Evolutionary conservation across 148 eudicot genomes (phyloP), one percentile per base, ranked within the genome.

Genomic region (Fagopyrum homotropicum): DNA sequence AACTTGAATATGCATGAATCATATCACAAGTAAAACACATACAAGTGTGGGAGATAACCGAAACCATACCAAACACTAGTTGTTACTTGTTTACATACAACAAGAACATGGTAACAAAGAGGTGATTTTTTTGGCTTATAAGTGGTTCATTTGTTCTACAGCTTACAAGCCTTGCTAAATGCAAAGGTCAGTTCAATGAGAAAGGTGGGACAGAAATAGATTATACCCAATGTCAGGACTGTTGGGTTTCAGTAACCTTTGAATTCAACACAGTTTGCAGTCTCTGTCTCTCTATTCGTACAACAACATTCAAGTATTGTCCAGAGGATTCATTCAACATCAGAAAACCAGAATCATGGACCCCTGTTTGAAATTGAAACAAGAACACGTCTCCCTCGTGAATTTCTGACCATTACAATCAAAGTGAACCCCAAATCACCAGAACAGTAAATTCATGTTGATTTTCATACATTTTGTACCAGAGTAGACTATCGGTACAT

Each of bases 321-420:
- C 71, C 46, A 66, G 17, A 66, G 15, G 45, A 66, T 66, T 66
- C 71, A 66, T 15, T 11, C 44, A 63, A 11, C 4, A 9, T 30
- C 9, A 19, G 9, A 57, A 19, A 19, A 44, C 4, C 6, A 5
- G 9, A 10, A 29, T 16, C 10, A 61, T 29, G 71, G 70, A 35
- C 70, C 70, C 70, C 45, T 14, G 35, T 8, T 57, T 64, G n/a
- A 1, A 64, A 9, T 30, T 12, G 70, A 12, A 64, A 29, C 40
- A 30, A 61, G 9, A 30, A 30, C 70, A 64, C 70, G 45, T 30
- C 70, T 12, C 70, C 47, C 71, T 66, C 71, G 71, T 66, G 71
- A 66, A 66, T 43, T 61, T 40, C 45, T 66, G 46, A 66, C 9
- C 71, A 66, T 45, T 66, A 43, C 43, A 66, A 66, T 66, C 47